Evolutionary conservation across 1,284 basidiomycete genomes (phyloP).

Genomic region (Grifola frondosa): DNA sequence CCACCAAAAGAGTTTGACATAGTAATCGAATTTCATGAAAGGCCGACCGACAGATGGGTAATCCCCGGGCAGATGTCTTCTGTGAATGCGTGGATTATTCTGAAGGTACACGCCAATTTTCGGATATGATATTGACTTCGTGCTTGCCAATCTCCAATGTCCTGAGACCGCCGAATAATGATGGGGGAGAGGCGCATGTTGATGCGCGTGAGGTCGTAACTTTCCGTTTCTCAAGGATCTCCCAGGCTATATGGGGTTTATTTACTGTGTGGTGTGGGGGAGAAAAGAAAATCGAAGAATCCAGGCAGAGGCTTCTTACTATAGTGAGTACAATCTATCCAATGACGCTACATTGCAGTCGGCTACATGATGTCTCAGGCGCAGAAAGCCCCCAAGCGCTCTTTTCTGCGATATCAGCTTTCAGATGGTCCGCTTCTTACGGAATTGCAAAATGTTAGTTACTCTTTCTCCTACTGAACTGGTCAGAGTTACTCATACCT

Average conservation of each 20-base stretch:
- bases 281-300: constrained; percentile 44
- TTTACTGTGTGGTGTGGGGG: constrained; percentile 59
- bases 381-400: constrained; percentile 40
- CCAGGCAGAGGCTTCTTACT: constrained; percentile 39
- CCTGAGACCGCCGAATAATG: constrained; percentile 11
- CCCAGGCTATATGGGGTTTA: constrained; percentile 49
- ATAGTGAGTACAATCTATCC: constrained; percentile 35
- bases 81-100: constrained; percentile 38
- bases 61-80: constrained; percentile 58
- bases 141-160: constrained; percentile 17
- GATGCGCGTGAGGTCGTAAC: constrained; percentile 38
- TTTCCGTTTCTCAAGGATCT: constrained; percentile 47
- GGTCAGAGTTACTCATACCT: constrained; percentile 2
- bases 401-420: constrained; percentile 59
- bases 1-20: constrained; percentile 49
- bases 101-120: constrained; percentile 16
- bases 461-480: background rate
- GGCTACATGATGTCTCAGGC: constrained; percentile 16
- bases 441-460: constrained; percentile 56
- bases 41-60: constrained; percentile 57
- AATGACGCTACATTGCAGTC: background rate
- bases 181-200: background rate
- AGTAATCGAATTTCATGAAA: constrained; percentile 67
- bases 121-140: constrained; percentile 19
- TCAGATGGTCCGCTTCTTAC: constrained; percentile 52